A percentile compares a stretch with the other conserved stretches of the same genome.
These are phyloP conservation scores for Sanghuangporus sanghuang DNA, from an alignment of 1,284 basidiomycete genomes.

Conservation along the genomic window DNA sequence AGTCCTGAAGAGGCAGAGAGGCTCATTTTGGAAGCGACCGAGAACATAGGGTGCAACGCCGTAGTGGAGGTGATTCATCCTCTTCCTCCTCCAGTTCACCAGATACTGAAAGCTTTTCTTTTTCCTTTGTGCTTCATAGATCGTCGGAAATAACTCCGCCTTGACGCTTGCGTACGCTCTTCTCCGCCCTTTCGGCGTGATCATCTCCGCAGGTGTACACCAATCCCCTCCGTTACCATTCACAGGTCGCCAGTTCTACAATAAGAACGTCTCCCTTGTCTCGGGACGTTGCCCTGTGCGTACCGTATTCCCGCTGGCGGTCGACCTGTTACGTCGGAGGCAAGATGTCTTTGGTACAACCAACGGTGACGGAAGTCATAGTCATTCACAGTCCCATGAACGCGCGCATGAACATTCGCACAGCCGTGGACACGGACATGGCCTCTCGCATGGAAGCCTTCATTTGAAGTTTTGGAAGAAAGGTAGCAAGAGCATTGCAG, in stretches of 20 bases:
- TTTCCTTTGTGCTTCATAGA: slow-evolving; percentile 35
- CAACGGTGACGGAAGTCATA: slow-evolving; percentile 24
- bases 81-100: background rate
- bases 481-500: slow-evolving; percentile 30
- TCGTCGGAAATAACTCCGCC: slow-evolving; percentile 75
- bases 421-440: slow-evolving; percentile 71
- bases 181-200: slow-evolving; percentile 75
- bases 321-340: slow-evolving; percentile 63
- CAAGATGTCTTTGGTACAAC: slow-evolving; percentile 56
- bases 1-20: slow-evolving; percentile 47
- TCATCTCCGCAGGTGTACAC: slow-evolving; percentile 77
- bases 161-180: slow-evolving; percentile 71
- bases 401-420: slow-evolving; percentile 71
- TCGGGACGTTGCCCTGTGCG: slow-evolving; percentile 87
- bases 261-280: slow-evolving; percentile 77
- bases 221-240: slow-evolving; percentile 51
- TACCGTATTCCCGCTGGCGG: slow-evolving; percentile 70
- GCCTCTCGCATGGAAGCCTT: slow-evolving; percentile 29
- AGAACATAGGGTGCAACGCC: slow-evolving; percentile 52
- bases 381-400: background rate
- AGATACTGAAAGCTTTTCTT: background rate
- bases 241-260: slow-evolving; percentile 62
- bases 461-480: background rate
- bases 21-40: slow-evolving; percentile 46
- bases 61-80: slow-evolving; percentile 49